phyloP scores from a whole-genome alignment of 176 grass and related monocot genomes.

The Miscanthus lutarioriparius region DNA sequence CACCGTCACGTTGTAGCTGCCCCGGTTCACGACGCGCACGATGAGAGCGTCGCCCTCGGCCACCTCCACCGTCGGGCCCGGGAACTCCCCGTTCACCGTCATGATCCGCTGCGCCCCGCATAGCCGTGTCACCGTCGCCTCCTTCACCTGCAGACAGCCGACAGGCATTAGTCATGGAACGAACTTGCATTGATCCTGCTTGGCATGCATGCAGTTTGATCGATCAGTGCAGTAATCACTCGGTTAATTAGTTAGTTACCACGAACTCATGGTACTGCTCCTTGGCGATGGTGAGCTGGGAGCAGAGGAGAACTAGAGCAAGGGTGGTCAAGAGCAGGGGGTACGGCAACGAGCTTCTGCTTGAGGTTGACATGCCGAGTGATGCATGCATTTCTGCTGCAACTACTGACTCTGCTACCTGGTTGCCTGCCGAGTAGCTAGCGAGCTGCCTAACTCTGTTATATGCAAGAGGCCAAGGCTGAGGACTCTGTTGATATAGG shows the following conservation, averaged over 20 bases:
- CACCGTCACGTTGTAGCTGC: constrained; percentile 63
- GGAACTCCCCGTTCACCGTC: constrained; percentile 83
- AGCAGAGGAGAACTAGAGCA: neutral
- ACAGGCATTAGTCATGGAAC: no score
- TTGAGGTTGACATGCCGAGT: constrained; percentile 21
- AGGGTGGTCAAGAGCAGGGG: neutral
- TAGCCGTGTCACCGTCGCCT: constrained; percentile 79
- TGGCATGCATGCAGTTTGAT: neutral
- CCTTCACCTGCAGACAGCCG: constrained; percentile 45
- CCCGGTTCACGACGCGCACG: constrained; percentile 59
- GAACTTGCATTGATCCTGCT: neutral
- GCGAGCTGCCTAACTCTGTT: neutral
- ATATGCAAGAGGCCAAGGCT: neutral
- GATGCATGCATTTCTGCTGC: neutral
- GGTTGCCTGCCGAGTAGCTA: neutral
- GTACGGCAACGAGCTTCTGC: neutral
- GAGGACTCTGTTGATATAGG: no score
- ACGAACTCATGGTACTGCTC: constrained; percentile 77
- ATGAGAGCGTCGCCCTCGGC: constrained; percentile 63
- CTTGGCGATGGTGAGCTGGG: constrained; percentile 24
- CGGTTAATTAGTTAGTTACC: constrained; percentile 48
- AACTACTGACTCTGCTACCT: neutral
- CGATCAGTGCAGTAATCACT: no score
- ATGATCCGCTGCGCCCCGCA: constrained; percentile 55
- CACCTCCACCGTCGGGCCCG: constrained; percentile 73